Conservation (phyloP, 2,329 filamentous ascomycete species). For the Penicillium sp. region DNA sequence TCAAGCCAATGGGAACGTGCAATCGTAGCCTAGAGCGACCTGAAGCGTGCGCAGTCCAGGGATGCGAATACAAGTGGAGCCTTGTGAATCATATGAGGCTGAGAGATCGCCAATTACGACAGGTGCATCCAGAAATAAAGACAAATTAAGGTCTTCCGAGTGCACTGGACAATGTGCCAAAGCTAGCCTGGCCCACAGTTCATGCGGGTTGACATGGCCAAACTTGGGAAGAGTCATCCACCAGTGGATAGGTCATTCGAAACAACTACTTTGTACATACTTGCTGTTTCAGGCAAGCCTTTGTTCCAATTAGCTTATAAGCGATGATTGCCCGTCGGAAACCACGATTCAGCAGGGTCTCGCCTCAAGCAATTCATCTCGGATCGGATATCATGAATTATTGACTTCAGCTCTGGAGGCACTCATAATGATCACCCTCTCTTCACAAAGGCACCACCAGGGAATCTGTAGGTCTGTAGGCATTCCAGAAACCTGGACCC, state of each 20-base stretch:
- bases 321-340: neutral
- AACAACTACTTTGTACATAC: neutral
- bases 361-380: neutral
- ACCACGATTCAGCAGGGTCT: neutral
- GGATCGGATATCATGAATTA: neutral
- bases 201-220: neutral
- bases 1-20: neutral
- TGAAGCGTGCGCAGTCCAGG: neutral
- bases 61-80: neutral
- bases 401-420: neutral
- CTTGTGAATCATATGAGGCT: slow-evolving; percentile 1
- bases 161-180: neutral
- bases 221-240: neutral
- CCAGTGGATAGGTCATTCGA: neutral
- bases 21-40: slow-evolving; percentile 3
- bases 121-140: neutral
- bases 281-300: neutral
- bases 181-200: neutral
- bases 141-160: neutral
- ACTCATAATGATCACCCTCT: neutral
- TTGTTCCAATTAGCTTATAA: neutral
- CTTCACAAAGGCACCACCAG: neutral
- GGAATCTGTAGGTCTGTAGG: neutral
- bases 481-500: slow-evolving; percentile 1
- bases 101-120: neutral